Conservation (phyloP, 169 alveolate species). For the Plasmodium berghei region DNA sequence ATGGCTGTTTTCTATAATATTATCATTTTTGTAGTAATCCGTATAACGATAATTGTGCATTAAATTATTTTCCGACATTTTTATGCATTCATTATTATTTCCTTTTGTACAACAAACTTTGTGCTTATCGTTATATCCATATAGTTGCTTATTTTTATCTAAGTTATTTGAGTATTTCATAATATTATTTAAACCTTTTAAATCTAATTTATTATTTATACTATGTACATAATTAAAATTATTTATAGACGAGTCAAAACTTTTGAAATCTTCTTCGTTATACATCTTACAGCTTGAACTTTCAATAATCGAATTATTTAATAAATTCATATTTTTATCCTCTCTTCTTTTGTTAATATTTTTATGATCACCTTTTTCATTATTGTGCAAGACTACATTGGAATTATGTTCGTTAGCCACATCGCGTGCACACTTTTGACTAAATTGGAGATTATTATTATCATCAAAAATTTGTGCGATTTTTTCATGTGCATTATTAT, state of each 20-base stretch:
- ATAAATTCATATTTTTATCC: slow-evolving; percentile 11
- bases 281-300: not conserved
- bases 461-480: not conserved
- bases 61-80: slow-evolving; percentile 1
- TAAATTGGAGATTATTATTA: not conserved
- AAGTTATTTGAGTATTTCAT: slow-evolving; percentile 3
- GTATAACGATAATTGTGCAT: slow-evolving; percentile 9
- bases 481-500: not conserved
- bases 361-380: not conserved
- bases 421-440: not conserved
- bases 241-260: slow-evolving; percentile 12
- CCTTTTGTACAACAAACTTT: not conserved
- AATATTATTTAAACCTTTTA: slow-evolving; percentile 1
- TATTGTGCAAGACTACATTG: not conserved
- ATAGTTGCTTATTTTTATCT: slow-evolving; percentile 4
- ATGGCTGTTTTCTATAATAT: not conserved
- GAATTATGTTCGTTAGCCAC: not conserved
- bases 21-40: not conserved
- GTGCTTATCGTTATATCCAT: not conserved
- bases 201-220: slow-evolving; percentile 7
- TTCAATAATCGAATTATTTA: slow-evolving; percentile 10
- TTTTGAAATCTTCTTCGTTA: not conserved
- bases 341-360: not conserved
- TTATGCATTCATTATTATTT: not conserved
- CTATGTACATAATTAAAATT: slow-evolving; percentile 10